Evolutionary conservation across 2,329 filamentous ascomycete genomes (phyloP).

Genomic region (Talaromyces sp.): DNA sequence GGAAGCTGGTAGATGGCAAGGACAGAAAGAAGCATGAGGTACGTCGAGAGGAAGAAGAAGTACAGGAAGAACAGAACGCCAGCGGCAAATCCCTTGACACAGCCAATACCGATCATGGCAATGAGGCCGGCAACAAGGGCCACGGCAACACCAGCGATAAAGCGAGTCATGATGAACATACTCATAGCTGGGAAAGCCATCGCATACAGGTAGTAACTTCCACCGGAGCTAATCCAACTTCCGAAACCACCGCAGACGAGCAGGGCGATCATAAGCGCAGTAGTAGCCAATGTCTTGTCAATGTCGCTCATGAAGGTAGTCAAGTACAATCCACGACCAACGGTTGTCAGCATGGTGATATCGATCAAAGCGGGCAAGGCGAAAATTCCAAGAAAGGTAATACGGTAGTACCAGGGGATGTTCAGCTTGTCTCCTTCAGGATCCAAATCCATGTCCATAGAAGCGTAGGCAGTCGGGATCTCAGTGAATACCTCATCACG

Average conservation of each 20-base stretch:
- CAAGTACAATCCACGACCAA: constrained; percentile 6
- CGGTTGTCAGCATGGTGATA: constrained; percentile 6
- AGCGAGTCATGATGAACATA: constrained; percentile 7
- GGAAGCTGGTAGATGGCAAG: constrained; percentile 3
- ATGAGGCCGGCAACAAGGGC: constrained; percentile 2
- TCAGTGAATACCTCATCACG: constrained; percentile 2
- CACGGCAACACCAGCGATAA: constrained; percentile 2
- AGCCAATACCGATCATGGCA: constrained; percentile 4
- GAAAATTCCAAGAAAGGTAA: constrained; percentile 6
- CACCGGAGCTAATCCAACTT: constrained; percentile 5
- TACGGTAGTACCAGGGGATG: constrained; percentile 1
- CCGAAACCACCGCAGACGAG: constrained; percentile 5
- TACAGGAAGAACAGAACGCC: constrained; percentile 6
- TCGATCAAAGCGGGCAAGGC: constrained; percentile 3
- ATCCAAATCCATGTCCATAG: constrained; percentile 5
- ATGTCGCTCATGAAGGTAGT: constrained; percentile 7
- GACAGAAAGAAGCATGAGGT: constrained; percentile 5
- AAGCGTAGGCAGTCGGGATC: constrained; percentile 5
- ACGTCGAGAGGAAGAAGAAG: constrained; percentile 5
- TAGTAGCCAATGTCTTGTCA: constrained; percentile 8
- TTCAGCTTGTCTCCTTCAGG: constrained; percentile 2
- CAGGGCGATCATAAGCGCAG: constrained; percentile 4
- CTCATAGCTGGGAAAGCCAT: constrained; percentile 7
- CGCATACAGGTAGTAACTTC: constrained; percentile 4
- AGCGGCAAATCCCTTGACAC: constrained; percentile 2